Evolutionary conservation across 192 early-diverging fungal genomes (phyloP).

Genomic region (Borealophlyctis nickersoniae): DNA sequence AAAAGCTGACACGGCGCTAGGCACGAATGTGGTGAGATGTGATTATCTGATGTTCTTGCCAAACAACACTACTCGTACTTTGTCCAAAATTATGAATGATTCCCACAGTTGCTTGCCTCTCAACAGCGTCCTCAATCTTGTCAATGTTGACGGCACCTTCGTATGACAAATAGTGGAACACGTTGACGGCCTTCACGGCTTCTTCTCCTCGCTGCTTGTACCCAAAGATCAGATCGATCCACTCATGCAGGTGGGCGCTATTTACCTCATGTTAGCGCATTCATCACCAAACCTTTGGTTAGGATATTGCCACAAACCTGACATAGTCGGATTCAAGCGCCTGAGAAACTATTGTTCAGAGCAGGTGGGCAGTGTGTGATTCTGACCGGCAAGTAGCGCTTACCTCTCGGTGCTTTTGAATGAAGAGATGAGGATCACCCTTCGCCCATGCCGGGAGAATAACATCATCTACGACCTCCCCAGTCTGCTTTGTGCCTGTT

Average conservation of each 20-base stretch:
- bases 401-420: constrained; percentile 73
- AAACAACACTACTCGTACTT: constrained; percentile 25
- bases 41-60: background rate
- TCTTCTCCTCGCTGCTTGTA: constrained; percentile 81
- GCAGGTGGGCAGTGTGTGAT: background rate
- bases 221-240: constrained; percentile 89
- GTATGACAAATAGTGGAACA: constrained; percentile 89
- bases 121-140: constrained; percentile 77
- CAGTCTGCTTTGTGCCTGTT: constrained; percentile 48
- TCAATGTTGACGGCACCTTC: constrained; percentile 84
- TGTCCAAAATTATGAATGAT: constrained; percentile 94
- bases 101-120: constrained; percentile 80
- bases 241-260: constrained; percentile 74
- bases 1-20: constrained; percentile 4
- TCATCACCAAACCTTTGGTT: too few relatives aligned
- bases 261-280: too few relatives aligned
- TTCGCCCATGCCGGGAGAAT: constrained; percentile 78
- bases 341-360: too few relatives aligned
- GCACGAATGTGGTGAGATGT: background rate
- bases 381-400: constrained; percentile 15
- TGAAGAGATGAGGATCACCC: constrained; percentile 54
- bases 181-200: constrained; percentile 77
- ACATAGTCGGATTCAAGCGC: constrained; percentile 31
- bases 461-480: constrained; percentile 56
- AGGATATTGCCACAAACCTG: too few relatives aligned